Evolutionary conservation across 2,329 filamentous ascomycete species (phyloP), one percentile per base, ranked within the genome.

Genomic region (Alternaria burnsii): DNA sequence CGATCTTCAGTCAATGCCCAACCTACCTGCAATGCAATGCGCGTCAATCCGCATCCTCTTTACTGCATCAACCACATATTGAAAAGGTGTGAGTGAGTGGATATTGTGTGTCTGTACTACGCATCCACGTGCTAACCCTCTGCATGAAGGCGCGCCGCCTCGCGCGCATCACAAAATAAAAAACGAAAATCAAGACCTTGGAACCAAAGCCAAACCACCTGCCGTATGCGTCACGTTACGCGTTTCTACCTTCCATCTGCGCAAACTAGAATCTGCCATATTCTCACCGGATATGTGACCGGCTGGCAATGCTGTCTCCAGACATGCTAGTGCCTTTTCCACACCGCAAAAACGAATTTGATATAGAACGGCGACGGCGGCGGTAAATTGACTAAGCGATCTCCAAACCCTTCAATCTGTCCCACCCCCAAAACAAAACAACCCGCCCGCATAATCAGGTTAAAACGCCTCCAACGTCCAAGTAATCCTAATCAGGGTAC

Each of bases 131-230:
- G 46, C 46, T 38, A 20, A 32, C 46, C 8, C 32, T 50, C 20
- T 38, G 46, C 32, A 38, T 38, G 46, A 38, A 50, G 5, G 5
- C 20, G 14, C 14, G 20, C 30, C 46, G 20, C 32, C 32, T 50
- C 30, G 11, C 12, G 46, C 46, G 24, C 43, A 12, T 30, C 26
- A 24, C 6, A 22, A 36, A 32, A 50, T n/a, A 24, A 50, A 22
- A 50, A 50, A 50, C 11, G 8, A 24, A 50, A 36, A n/a, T 32
- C 32, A 18, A 30, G 10, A 20, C 32, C 30, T 36, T 38, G 22
- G 34, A 36, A 50, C 46, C 22, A 26, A 38, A 50, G 30, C 46
- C 46, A 50, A 50, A 50, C 46, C 32, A 50, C 46, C 32, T 50
- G 46, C 46, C 46, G 46, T 38, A 38, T 50, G 2, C 20, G 46